Percentiles rank a stretch among this genome's conserved stretches.
Evolutionary conservation across 2,329 filamentous ascomycete species (phyloP).

Genomic region (Ophiosphaerella korrae): DNA sequence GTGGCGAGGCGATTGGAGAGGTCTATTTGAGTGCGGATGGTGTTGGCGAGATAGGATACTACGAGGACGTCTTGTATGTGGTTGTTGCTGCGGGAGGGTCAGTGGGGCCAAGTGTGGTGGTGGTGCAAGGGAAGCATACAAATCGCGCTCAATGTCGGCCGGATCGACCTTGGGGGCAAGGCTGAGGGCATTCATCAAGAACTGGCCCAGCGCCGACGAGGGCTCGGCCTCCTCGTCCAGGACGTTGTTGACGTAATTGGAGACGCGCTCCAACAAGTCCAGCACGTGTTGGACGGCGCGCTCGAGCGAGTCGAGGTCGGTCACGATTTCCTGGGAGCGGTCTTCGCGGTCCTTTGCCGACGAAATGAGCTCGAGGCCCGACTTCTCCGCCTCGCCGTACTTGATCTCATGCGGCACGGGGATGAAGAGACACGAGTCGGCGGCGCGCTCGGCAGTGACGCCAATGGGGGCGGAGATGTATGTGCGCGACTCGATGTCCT

Average conservation of each 20-base stretch:
- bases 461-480: slow-evolving; percentile 97
- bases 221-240: slow-evolving; percentile 91
- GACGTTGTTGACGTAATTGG: slow-evolving; percentile 89
- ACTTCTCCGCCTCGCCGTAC: slow-evolving; percentile 80
- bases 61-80: slow-evolving; percentile 99
- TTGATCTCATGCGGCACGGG: slow-evolving; percentile 94
- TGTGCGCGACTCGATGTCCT: slow-evolving; percentile 86
- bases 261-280: slow-evolving; percentile 86
- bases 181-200: slow-evolving; percentile 89
- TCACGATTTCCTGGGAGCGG: slow-evolving; percentile 73
- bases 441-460: slow-evolving; percentile 90
- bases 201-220: slow-evolving; percentile 90
- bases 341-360: slow-evolving; percentile 79
- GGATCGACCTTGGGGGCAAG: slow-evolving; percentile 93
- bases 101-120: slow-evolving; percentile 23
- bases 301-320: slow-evolving; percentile 89
- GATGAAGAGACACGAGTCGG: slow-evolving; percentile 96
- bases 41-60: slow-evolving; percentile 97
- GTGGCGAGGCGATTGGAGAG: slow-evolving; percentile 91
- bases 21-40: slow-evolving; percentile 98
- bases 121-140: slow-evolving; percentile 58
- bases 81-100: slow-evolving; percentile 72
- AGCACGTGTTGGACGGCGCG: slow-evolving; percentile 85
- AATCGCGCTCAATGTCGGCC: slow-evolving; percentile 90
- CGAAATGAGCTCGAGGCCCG: slow-evolving; percentile 80